Base-by-base conservation (phyloP, 305 asterid species). In the Fraxinus floribunda region DNA sequence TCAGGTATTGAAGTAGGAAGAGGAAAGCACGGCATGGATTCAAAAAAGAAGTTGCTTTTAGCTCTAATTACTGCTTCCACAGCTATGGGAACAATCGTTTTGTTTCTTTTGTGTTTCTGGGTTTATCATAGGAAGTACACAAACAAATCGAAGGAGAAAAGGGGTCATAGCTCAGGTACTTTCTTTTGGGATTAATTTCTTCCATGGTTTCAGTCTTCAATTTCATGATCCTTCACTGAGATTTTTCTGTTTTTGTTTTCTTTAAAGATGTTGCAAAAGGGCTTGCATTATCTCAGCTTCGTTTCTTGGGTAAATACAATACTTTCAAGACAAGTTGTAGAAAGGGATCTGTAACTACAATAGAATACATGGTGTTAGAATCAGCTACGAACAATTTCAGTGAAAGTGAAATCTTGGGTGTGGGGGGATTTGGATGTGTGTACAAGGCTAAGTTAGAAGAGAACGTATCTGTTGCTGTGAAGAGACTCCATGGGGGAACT, bases 381-480 rank as follows among this genome's bases (percentile, higher is more conserved):
- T 79, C 83, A 22, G 96, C 96, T 26, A 90, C 97, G 4, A 88
- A 88, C 72, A 79, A 85, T 84, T 93, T 93, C 79, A 72, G 71
- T 32, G 90, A 92, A 55, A 87, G 79, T 55, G 88, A 89, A 29
- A 86, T 92, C 2, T 84, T 93, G 87, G 97, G 97, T n/a, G 82
- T 77, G 1, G 97, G 97, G 60, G 97, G 96, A 64, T 93, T 92
- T 76, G 97, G 97, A 78, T 86, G 92, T 80, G 97, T 93, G 2
- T 93, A 93, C 88, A 85, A 74, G 84, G 97, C 85, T 81, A 86
- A 85, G 64, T 86, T 93, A 77, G 91, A 89, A 26, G 92, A 84
- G 5, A 80, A 87, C 83, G 64, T 79, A n/a, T 85, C 76, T 83
- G 92, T 84, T 57, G 97, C 97, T 77, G 94, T 93, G 46, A 93